A percentile compares a stretch with the other conserved stretches of the same genome.
phyloP scores from a whole-genome alignment of 768 basidiomycete genomes.

The Boletus rubropictus region DNA sequence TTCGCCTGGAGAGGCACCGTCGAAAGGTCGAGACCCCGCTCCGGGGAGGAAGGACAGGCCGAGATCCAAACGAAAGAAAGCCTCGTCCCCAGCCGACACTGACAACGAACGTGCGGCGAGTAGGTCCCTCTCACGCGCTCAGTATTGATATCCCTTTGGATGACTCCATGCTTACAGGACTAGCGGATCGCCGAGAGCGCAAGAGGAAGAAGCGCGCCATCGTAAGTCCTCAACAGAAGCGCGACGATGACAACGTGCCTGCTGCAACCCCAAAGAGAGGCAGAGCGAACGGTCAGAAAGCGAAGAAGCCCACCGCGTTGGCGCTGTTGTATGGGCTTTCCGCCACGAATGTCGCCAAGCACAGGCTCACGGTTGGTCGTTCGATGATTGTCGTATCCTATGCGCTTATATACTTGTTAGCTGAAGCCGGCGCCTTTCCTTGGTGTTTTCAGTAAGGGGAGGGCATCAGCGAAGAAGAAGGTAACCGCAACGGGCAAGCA shows the following conservation, averaged over 20 bases:
- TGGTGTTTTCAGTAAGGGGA: conserved; percentile 37
- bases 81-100: conserved; percentile 11
- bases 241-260: conserved; percentile 3
- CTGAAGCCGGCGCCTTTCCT: conserved; percentile 25
- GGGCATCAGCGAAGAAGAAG: conserved; percentile 28
- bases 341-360: conserved; percentile 33
- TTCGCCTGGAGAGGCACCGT: not conserved
- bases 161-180: conserved; percentile 36
- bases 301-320: conserved; percentile 26
- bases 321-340: conserved; percentile 36
- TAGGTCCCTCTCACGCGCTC: conserved; percentile 18
- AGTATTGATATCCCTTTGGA: not conserved
- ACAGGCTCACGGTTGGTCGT: conserved; percentile 31
- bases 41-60: conserved; percentile 18
- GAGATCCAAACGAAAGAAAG: conserved; percentile 22
- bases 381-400: not conserved
- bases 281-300: conserved; percentile 15
- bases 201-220: conserved; percentile 56
- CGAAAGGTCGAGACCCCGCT: conserved; percentile 1
- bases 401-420: conserved; percentile 16
- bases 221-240: conserved; percentile 28
- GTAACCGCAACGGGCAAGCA: conserved; percentile 5
- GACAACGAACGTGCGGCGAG: conserved; percentile 36
- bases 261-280: conserved; percentile 6
- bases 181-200: conserved; percentile 59